Conservation (phyloP, 768 basidiomycete species). For the Termitomyces sp. region DNA sequence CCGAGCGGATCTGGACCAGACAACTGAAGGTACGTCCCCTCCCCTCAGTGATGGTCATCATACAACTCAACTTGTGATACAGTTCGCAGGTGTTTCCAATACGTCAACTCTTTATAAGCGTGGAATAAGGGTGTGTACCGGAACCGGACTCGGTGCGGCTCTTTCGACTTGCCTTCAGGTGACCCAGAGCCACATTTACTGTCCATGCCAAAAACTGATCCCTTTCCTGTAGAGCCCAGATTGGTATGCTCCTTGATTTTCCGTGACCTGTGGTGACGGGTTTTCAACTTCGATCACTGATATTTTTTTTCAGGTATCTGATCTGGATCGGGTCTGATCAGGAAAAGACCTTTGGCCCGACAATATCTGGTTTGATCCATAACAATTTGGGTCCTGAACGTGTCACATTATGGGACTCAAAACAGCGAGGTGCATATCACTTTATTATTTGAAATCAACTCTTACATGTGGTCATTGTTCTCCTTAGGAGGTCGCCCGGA, state of each 20-base stretch:
- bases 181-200: constrained; percentile 14
- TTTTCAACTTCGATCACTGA: constrained; percentile 6
- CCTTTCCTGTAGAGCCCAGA: constrained; percentile 33
- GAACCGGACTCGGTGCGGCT: constrained; percentile 79
- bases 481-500: constrained; percentile 62
- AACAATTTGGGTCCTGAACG: constrained; percentile 66
- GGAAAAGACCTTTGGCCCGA: constrained; percentile 81
- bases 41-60: not conserved
- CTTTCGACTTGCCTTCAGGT: constrained; percentile 82
- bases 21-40: constrained; percentile 59
- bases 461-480: not conserved
- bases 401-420: constrained; percentile 75
- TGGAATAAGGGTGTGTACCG: constrained; percentile 82
- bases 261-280: not conserved
- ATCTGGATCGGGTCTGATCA: constrained; percentile 86
- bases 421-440: constrained; percentile 43
- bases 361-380: constrained; percentile 67
- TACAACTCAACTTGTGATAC: not conserved
- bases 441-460: not conserved
- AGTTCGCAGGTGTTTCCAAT: constrained; percentile 82
- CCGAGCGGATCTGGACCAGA: constrained; percentile 70
- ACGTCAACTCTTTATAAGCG: constrained; percentile 72
- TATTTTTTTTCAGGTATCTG: constrained; percentile 47
- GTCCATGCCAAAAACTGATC: constrained; percentile 5
- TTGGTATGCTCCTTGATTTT: constrained; percentile 29